Percentiles rank a stretch among this genome's conserved stretches.
phyloP scores from a whole-genome alignment of 768 basidiomycete species.

The Glaciozyma martinii region DNA sequence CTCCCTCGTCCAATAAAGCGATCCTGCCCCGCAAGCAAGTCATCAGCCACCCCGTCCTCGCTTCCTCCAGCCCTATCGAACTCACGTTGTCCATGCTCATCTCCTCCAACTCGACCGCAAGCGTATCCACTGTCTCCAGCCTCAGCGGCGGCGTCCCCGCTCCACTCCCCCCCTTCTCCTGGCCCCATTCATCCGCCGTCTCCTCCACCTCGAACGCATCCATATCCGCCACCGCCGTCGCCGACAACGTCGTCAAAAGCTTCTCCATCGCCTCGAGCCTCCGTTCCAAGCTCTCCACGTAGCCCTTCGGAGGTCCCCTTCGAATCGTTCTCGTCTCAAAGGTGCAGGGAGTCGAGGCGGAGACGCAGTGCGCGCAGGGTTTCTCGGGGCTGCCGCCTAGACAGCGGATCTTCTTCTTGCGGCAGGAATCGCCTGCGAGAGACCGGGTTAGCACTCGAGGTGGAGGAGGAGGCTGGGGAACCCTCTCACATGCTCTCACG shows the following conservation, averaged over 20 bases:
- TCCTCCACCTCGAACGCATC: slow-evolving; percentile 12
- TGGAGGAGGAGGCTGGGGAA: too few relatives aligned
- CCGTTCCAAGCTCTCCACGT: slow-evolving; percentile 28
- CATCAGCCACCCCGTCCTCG: background rate
- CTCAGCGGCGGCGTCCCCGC: background rate
- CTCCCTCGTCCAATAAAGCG: slow-evolving; percentile 24
- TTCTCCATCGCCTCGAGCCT: slow-evolving; percentile 29
- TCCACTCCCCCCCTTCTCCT: too few relatives aligned
- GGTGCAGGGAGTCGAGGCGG: background rate
- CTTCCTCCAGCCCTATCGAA: background rate
- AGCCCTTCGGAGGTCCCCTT: slow-evolving; percentile 21
- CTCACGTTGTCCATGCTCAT: background rate
- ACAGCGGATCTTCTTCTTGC: background rate
- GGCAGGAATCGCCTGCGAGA: background rate
- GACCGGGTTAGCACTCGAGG: too few relatives aligned
- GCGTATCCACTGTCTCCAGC: slow-evolving; percentile 4
- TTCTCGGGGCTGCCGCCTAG: background rate
- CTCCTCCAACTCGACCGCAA: background rate
- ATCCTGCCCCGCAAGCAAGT: background rate
- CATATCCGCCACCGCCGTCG: background rate
- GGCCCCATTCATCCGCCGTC: slow-evolving; percentile 6
- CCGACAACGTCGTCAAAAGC: slow-evolving; percentile 5
- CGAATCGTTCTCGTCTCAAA: background rate
- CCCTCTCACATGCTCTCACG: too few relatives aligned
- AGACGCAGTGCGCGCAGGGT: background rate